Percentiles rank a stretch among this genome's conserved stretches.
Evolutionary conservation across 345 rosid species (phyloP).

Genomic region (Salix arbutifolia): DNA sequence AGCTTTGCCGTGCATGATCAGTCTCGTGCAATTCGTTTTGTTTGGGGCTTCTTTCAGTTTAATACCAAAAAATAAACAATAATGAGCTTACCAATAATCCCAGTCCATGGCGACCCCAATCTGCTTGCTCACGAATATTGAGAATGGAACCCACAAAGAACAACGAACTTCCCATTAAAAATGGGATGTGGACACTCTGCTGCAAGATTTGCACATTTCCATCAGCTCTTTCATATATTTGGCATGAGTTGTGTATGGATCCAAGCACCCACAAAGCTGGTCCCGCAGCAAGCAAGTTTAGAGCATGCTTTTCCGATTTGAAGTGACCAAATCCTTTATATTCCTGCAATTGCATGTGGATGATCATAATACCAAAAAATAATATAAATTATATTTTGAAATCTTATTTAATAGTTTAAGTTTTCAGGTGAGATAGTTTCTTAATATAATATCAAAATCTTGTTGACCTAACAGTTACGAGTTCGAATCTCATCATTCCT

Average conservation of each 20-base stretch:
- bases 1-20: no score
- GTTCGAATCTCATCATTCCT: no score
- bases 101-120: conserved; percentile 37
- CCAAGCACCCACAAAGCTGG: conserved; percentile 71
- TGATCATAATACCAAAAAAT: no score
- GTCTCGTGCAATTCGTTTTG: no score
- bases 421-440: no score
- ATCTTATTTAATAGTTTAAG: no score
- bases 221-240: conserved; percentile 79
- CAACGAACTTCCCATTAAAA: conserved; percentile 59
- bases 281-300: conserved; percentile 67
- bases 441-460: no score
- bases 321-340: conserved; percentile 43
- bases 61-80: neutral
- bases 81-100: conserved; percentile 46
- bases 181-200: conserved; percentile 63
- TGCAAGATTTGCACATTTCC: conserved; percentile 79
- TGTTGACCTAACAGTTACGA: no score
- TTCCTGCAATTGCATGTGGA: conserved; percentile 34
- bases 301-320: conserved; percentile 51
- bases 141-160: conserved; percentile 58
- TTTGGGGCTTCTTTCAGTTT: no score
- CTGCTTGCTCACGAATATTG: conserved; percentile 47
- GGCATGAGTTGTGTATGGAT: conserved; percentile 82
- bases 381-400: no score